Evolutionary conservation across 2,329 filamentous ascomycete species (phyloP), one percentile per base, ranked within the genome.

Genomic region (Calonectria hongkongensis): DNA sequence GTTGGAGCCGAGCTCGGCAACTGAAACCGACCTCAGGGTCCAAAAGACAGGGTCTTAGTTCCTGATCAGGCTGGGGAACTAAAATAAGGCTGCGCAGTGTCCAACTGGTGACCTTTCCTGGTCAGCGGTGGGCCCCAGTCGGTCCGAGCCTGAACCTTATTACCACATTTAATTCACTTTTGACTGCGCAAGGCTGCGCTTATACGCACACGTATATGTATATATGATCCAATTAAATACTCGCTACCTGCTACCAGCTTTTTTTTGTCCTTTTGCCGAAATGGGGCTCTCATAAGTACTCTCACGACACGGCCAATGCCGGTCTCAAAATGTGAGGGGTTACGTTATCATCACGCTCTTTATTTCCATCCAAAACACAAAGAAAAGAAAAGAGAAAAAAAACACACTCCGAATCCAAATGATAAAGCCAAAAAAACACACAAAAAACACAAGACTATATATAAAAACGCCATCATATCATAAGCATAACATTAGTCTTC

Each of bases 251-350:
- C 54, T 58, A 7, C 54, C 54, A 39, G 54, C 54, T 60, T 60
- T 60, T 58, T 60, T 60, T 60, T 60, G 54, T 60, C 54, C 54
- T 60, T 60, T 60, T 60, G 54, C 54, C 54, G 50, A 36, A 39
- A 60, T 18, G 33, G 54, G 54, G 54, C 54, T 60, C 54, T 60
- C 54, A 60, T 60, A 60, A 60, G 33, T 60, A 41, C 54, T 60
- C 54, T 60, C 54, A 60, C 54, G 27, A 41, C 54, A 27, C 25
- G 54, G 54, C 54, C 54, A 28, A 60, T 60, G 54, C 54, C 54
- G 21, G n/a, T 54, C 50, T 21, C 25, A 27, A 27, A 60, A 60
- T 41, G 54, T 60, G 54, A 60, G 54, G 33, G 21, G 54, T 60
- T 41, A 41, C 54, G 54, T 60, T 60, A 60, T 41, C 36, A 60